Conservation (phyloP, 176 grass and related monocot genomes). For the Lolium multiflorum region DNA sequence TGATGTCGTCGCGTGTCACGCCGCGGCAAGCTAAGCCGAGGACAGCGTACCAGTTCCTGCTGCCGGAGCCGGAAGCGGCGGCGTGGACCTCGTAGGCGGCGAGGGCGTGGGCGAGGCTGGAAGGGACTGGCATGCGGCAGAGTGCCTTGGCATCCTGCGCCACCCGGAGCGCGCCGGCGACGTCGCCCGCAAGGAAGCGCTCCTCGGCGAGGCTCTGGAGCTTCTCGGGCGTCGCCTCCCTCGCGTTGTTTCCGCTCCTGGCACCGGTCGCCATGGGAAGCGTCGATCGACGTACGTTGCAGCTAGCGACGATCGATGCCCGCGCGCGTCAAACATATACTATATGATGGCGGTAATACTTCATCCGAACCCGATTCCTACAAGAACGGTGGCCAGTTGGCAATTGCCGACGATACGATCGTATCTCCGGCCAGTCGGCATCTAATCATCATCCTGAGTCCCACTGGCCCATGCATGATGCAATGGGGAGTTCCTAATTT, state of each 20-base stretch:
- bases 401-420: too few species aligned
- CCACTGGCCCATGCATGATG: too few species aligned
- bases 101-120: conserved; percentile 10
- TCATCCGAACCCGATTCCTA: background rate
- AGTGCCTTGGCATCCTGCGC: background rate
- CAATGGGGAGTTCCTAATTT: too few species aligned
- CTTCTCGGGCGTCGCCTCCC: background rate
- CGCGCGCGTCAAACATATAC: background rate
- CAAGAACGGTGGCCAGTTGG: too few species aligned
- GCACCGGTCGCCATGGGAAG: background rate
- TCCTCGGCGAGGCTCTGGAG: background rate
- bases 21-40: background rate
- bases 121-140: background rate
- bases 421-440: too few species aligned
- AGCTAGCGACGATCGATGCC: background rate
- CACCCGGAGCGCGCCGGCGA: background rate
- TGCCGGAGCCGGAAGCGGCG: background rate
- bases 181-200: background rate
- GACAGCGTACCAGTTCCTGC: conserved; percentile 30
- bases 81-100: conserved; percentile 46
- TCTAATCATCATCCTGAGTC: too few species aligned
- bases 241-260: background rate
- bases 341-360: background rate
- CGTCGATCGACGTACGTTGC: background rate
- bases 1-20: background rate